A percentile compares a stretch with the other conserved stretches of the same genome.
These are phyloP conservation scores for Coemansia sp. DNA, from an alignment of 192 early-diverging fungal species.

Conservation along the genomic window DNA sequence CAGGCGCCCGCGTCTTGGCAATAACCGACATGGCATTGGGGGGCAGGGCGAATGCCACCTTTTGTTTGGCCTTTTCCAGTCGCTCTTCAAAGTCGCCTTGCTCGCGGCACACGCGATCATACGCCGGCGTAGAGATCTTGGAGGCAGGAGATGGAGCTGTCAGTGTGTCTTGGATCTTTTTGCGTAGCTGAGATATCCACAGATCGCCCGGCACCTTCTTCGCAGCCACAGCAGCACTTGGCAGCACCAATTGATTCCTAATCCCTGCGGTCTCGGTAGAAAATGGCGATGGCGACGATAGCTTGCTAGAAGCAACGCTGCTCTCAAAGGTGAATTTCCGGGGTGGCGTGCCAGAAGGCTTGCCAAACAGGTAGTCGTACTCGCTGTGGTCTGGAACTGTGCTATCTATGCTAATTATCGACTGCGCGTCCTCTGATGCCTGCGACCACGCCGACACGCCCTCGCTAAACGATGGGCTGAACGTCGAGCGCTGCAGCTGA, in stretches of 20 bases:
- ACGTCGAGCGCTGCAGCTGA: background rate
- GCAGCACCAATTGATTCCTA: background rate
- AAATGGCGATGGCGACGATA: background rate
- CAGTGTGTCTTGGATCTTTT: slow-evolving; percentile 41
- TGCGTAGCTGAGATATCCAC: slow-evolving; percentile 43
- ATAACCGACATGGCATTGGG: slow-evolving; percentile 25
- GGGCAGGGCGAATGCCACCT: slow-evolving; percentile 22
- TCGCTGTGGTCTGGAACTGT: slow-evolving; percentile 7
- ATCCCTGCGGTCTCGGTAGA: background rate
- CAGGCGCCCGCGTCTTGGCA: slow-evolving; percentile 3
- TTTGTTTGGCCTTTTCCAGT: slow-evolving; percentile 20
- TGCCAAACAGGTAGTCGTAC: slow-evolving; percentile 5
- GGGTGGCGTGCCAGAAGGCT: background rate
- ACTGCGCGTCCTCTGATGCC: slow-evolving; percentile 14
- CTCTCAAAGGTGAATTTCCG: background rate
- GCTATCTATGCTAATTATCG: slow-evolving; percentile 39
- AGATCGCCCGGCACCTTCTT: slow-evolving; percentile 7
- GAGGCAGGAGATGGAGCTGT: slow-evolving; percentile 7
- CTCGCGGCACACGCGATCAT: slow-evolving; percentile 25
- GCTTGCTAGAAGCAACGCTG: slow-evolving; percentile 5
- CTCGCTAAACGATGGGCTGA: background rate
- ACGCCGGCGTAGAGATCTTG: slow-evolving; percentile 29
- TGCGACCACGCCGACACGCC: slow-evolving; percentile 6
- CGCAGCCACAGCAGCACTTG: background rate
- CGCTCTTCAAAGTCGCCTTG: slow-evolving; percentile 28